phyloP scores from a whole-genome alignment of 1,284 basidiomycete genomes.

The Retiboletus flavoniger region DNA sequence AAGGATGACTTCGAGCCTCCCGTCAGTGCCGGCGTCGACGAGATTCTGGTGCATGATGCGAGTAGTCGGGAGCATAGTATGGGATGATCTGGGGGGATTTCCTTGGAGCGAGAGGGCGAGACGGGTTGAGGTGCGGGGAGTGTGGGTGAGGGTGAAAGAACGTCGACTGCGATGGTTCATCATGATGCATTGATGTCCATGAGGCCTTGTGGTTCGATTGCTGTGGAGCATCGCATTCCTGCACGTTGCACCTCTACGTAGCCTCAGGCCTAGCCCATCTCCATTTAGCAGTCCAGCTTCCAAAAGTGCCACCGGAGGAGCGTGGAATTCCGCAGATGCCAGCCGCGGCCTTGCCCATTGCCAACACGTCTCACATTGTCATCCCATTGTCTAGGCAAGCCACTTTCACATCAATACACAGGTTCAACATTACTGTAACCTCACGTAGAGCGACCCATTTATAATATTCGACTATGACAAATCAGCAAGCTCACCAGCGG shows the following conservation, averaged over 20 bases:
- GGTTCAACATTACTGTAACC: background rate
- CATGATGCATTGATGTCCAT: background rate
- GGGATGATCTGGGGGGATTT: background rate
- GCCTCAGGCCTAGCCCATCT: background rate
- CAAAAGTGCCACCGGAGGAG: background rate
- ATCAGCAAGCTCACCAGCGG: background rate
- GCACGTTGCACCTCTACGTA: background rate
- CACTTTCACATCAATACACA: background rate
- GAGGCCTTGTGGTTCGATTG: background rate
- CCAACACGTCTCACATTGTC: no score
- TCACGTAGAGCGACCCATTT: background rate
- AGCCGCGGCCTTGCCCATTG: no score
- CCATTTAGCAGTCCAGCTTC: background rate
- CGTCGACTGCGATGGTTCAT: constrained; percentile 1
- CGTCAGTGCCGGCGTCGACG: constrained; percentile 25
- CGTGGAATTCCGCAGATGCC: background rate
- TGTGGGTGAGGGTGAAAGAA: constrained; percentile 13
- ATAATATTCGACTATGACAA: background rate
- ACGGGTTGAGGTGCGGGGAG: background rate
- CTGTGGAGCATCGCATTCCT: background rate
- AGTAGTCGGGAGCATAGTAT: constrained; percentile 9
- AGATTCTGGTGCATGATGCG: constrained; percentile 32
- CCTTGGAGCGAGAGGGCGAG: background rate
- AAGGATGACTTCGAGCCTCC: constrained; percentile 20
- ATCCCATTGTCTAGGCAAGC: background rate